These are phyloP conservation scores for Fraxinus latifolia DNA, from an alignment of 305 asterid genomes.

Conservation along the genomic window DNA sequence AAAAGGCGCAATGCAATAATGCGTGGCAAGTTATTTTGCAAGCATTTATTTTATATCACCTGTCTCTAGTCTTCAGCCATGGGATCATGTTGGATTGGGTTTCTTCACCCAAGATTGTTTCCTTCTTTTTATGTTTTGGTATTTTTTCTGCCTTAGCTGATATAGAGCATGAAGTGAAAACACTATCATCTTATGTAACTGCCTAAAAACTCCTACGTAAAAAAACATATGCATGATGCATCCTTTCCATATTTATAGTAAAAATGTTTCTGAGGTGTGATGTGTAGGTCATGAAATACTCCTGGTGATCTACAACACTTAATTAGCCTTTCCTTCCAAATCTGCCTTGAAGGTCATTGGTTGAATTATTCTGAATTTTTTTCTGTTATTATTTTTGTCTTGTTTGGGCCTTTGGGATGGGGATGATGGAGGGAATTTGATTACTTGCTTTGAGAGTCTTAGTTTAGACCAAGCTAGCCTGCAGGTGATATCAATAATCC, in stretches of 20 bases:
- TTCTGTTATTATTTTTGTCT: background rate
- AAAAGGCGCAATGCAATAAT: background rate
- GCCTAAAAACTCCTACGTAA: background rate
- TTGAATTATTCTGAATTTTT: background rate
- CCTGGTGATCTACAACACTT: background rate
- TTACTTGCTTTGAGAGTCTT: background rate
- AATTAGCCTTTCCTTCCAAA: background rate
- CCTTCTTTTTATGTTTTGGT: background rate
- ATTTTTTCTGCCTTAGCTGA: background rate
- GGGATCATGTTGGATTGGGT: background rate
- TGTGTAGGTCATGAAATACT: background rate
- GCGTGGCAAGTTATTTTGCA: background rate
- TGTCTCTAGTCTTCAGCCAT: background rate
- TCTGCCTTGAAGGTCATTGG: background rate
- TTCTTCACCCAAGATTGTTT: background rate
- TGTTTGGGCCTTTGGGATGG: background rate
- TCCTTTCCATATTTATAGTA: background rate
- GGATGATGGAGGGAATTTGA: background rate
- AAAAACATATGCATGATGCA: background rate
- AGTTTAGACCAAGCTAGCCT: slow-evolving; percentile 13
- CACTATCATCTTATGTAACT: background rate
- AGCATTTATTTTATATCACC: background rate
- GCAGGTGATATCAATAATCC: background rate
- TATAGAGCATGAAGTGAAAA: background rate
- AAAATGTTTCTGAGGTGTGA: background rate